Base-by-base conservation (phyloP, 805 yeast species). In the Lachancea thermotolerans region DNA sequence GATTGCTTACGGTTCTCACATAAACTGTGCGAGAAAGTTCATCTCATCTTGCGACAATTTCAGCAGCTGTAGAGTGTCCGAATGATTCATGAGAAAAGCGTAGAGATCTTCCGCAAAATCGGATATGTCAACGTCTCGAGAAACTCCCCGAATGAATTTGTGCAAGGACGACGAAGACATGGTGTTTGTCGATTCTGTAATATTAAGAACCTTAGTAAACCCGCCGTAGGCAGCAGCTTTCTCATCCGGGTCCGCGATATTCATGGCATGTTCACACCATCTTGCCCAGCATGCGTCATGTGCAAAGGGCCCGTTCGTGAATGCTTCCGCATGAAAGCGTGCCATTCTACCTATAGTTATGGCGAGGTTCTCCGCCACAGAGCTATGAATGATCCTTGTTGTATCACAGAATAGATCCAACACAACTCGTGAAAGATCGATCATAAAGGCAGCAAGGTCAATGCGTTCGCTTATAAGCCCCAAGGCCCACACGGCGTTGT, bases 281-380 rank as follows among this genome's bases (percentile, higher is more conserved):
- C 72, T 71, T 37, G 70, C 75, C 70, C 51, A 88, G 54, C 50
- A 78, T 1, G 50, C 18, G 39, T 60, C 64, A 10, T 51, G 46
- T 4, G 64, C 63, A 47, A 62, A 63, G 1, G 45, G 37, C 3
- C 60, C 79, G 1, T 79, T 75, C 1, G 84, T 75, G 37, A 82
- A 68, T 32, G 73, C 71, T 17, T 76, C 78, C 1, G 91, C 81
- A 47, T 73, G 71, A 45, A 73, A 68, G 16, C 81, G 60, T 2
- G 95, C 95, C 56, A 93, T 68, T 53, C 97, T 74, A 12, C 98
- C 98, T 42, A 91, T 70, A 30, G 97, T 82, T 42, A 90, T 85
- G 15, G 95, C 93, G 1, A 90, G 80, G 62, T 93, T 93, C 59
- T 90, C 97, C 51, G 83, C 59, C 4, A 90, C 83, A 0, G 89